These are phyloP conservation scores for Fusarium sp. DNA, from an alignment of 2,329 filamentous ascomycete species.

Conservation along the genomic window DNA sequence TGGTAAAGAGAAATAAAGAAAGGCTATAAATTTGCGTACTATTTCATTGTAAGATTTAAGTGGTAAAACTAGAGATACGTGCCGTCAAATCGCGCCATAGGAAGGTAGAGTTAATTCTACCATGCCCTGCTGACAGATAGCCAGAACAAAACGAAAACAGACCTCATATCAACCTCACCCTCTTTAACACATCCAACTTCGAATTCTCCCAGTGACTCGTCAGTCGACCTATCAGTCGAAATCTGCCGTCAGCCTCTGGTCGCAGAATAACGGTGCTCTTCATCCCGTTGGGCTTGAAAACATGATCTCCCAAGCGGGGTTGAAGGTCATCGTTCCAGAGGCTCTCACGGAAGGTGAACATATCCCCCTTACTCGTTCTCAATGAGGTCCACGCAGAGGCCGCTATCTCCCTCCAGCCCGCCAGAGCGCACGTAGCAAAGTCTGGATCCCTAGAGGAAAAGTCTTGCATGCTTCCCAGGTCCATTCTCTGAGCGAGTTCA, in stretches of 20 bases:
- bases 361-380: neutral
- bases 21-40: too few species aligned
- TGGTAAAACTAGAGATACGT: too few species aligned
- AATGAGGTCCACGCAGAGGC: neutral
- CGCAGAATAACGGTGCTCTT: neutral
- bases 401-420: neutral
- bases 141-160: too few species aligned
- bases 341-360: neutral
- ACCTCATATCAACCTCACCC: too few species aligned
- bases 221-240: too few species aligned
- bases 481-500: neutral
- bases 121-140: too few species aligned
- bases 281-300: neutral
- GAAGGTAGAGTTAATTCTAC: too few species aligned
- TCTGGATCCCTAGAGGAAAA: neutral
- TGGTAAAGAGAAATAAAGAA: too few species aligned
- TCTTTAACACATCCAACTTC: too few species aligned
- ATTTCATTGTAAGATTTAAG: too few species aligned
- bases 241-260: neutral
- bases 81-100: too few species aligned
- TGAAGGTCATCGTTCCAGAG: neutral
- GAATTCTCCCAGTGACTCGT: too few species aligned
- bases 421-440: neutral
- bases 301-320: neutral
- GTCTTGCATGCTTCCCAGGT: neutral